phyloP scores from a whole-genome alignment of 352 stramenopile species.

The Globisporangium iwayamae region DNA sequence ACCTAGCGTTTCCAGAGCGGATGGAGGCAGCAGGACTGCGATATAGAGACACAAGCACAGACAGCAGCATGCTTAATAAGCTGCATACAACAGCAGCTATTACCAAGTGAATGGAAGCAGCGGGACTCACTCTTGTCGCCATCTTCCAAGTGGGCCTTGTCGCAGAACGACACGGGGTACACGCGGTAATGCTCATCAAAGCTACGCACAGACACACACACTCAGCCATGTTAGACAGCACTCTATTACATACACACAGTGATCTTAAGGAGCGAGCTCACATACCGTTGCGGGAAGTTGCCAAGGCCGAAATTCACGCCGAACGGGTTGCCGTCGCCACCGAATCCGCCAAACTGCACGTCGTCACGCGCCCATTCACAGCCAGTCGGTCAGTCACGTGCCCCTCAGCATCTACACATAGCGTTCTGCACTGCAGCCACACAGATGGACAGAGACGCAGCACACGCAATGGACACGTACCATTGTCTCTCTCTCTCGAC shows the following conservation, averaged over 20 bases:
- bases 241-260: background rate
- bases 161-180: constrained; percentile 85
- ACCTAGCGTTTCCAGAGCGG: constrained; percentile 96
- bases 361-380: background rate
- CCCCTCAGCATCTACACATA: background rate
- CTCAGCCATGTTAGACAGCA: background rate
- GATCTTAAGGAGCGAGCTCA: background rate
- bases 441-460: background rate
- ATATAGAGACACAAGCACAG: background rate
- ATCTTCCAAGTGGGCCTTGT: constrained; percentile 87
- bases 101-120: background rate
- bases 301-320: constrained; percentile 78
- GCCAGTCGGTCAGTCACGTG: background rate
- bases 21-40: constrained; percentile 93
- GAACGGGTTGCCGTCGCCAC: constrained; percentile 76
- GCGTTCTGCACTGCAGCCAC: background rate
- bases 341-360: constrained; percentile 65
- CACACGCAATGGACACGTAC: constrained; percentile 3
- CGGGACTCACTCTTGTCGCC: constrained; percentile 79
- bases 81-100: background rate
- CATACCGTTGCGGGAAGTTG: constrained; percentile 67
- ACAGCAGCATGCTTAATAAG: background rate
- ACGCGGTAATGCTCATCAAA: constrained; percentile 88
- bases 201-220: constrained; percentile 19
- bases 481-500: constrained; percentile 7